phyloP scores from a whole-genome alignment of 2,329 filamentous ascomycete species.

The Stagonosporopsis chrysanthemi region DNA sequence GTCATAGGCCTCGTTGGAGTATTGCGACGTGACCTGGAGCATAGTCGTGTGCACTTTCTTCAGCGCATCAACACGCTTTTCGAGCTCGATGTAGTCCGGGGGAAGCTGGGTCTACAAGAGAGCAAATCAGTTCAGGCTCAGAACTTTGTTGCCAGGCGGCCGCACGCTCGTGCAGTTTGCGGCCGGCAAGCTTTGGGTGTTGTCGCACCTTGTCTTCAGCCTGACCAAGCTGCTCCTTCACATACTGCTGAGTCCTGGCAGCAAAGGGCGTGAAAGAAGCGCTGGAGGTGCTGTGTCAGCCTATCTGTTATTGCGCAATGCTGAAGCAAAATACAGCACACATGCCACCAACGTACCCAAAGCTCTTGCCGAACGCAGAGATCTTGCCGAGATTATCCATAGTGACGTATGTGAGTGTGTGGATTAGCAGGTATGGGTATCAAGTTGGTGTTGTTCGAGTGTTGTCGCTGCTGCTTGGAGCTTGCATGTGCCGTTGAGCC shows the following conservation, averaged over 20 bases:
- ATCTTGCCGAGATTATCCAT: slow-evolving; percentile 81
- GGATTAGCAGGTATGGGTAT: slow-evolving; percentile 3
- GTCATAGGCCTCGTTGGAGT: slow-evolving; percentile 85
- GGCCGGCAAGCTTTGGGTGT: not conserved
- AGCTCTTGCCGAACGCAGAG: slow-evolving; percentile 73
- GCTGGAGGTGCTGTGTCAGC: slow-evolving; percentile 63
- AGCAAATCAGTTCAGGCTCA: slow-evolving; percentile 30
- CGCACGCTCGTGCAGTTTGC: not conserved
- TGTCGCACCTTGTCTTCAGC: slow-evolving; percentile 83
- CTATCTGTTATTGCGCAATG: slow-evolving; percentile 28
- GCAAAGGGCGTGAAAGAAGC: slow-evolving; percentile 91
- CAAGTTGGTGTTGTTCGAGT: slow-evolving; percentile 18
- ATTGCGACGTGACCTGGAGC: slow-evolving; percentile 96
- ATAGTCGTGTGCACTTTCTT: slow-evolving; percentile 98
- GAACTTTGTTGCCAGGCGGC: not conserved
- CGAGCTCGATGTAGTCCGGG: slow-evolving; percentile 95
- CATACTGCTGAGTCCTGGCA: slow-evolving; percentile 92
- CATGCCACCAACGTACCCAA: slow-evolving; percentile 60
- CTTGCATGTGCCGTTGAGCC: slow-evolving; percentile 38
- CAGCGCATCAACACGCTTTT: slow-evolving; percentile 97
- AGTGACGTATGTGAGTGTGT: slow-evolving; percentile 21
- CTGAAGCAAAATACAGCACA: slow-evolving; percentile 17
- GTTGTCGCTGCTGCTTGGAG: slow-evolving; percentile 26
- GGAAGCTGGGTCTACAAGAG: slow-evolving; percentile 83
- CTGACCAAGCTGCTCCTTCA: slow-evolving; percentile 96